Percentiles rank a stretch among this genome's conserved stretches.
phyloP scores from a whole-genome alignment of 352 stramenopile species.

The Globisporangium okanoganense region DNA sequence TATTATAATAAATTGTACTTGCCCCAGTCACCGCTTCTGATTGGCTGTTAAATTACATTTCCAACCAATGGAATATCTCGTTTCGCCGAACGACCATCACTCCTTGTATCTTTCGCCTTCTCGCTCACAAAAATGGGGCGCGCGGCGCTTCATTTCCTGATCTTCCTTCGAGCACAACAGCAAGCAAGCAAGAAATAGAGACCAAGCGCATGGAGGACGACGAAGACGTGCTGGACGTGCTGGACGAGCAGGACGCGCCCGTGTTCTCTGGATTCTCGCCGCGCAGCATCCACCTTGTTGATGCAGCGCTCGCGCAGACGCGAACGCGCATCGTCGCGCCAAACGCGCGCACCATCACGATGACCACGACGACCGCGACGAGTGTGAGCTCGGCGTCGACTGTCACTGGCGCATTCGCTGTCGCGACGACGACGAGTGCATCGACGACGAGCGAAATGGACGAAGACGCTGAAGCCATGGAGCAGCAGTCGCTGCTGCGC shows the following conservation, averaged over 20 bases:
- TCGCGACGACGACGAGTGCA: conserved; percentile 3
- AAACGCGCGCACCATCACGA: neutral
- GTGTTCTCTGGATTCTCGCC: conserved; percentile 16
- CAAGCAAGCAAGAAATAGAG: neutral
- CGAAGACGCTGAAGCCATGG: conserved; percentile 1
- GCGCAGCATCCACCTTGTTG: conserved; percentile 15
- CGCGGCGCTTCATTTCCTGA: neutral
- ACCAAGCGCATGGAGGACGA: conserved; percentile 4
- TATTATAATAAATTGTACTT: too few species aligned
- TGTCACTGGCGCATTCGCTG: neutral
- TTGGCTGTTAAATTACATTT: too few species aligned
- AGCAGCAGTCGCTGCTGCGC: conserved; percentile 6
- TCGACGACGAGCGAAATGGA: conserved; percentile 6
- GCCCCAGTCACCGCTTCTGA: too few species aligned
- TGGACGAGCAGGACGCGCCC: conserved; percentile 13
- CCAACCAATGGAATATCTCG: neutral
- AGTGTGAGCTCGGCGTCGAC: neutral
- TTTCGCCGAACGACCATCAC: neutral
- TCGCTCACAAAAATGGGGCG: neutral
- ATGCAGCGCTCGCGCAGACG: conserved; percentile 4
- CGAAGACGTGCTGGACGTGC: conserved; percentile 2
- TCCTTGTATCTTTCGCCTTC: neutral
- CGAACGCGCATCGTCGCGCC: conserved; percentile 6
- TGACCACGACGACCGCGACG: neutral
- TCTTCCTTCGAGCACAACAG: neutral